Evolutionary conservation across 2,329 filamentous ascomycete genomes (phyloP).

Genomic region (Cladorrhinum sp.): DNA sequence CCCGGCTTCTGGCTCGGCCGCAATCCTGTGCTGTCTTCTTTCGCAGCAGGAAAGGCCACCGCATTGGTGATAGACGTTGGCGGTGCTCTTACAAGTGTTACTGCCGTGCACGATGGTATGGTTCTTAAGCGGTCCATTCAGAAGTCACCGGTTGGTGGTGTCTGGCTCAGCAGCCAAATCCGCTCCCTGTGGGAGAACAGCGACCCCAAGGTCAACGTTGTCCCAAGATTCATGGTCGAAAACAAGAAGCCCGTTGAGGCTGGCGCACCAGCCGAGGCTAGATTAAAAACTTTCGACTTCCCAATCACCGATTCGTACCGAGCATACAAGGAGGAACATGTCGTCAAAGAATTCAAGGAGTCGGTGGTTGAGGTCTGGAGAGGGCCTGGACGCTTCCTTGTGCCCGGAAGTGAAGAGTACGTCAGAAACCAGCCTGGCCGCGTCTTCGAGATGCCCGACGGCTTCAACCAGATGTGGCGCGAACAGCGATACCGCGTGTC

Average conservation of each 20-base stretch:
- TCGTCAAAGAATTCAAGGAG: conserved; percentile 96
- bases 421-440: conserved; percentile 71
- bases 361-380: conserved; percentile 93
- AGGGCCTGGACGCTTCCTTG: conserved; percentile 66
- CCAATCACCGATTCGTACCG: conserved; percentile 69
- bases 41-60: conserved; percentile 88
- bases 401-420: conserved; percentile 71
- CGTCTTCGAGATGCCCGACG: conserved; percentile 95
- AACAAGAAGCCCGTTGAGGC: conserved; percentile 89
- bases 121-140: conserved; percentile 87
- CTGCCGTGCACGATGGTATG: conserved; percentile 90
- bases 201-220: conserved; percentile 68
- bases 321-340: conserved; percentile 82
- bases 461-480: conserved; percentile 92
- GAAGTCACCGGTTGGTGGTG: conserved; percentile 78
- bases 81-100: conserved; percentile 82
- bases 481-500: conserved; percentile 80
- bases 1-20: conserved; percentile 93
- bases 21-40: conserved; percentile 85
- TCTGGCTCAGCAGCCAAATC: conserved; percentile 87
- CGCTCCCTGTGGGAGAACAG: conserved; percentile 72
- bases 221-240: conserved; percentile 83
- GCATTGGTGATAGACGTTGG: conserved; percentile 91
- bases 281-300: conserved; percentile 66
- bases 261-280: conserved; percentile 72